Evolutionary conservation across 345 rosid genomes (phyloP).

Genomic region (Erysimum cheiranthoides): DNA sequence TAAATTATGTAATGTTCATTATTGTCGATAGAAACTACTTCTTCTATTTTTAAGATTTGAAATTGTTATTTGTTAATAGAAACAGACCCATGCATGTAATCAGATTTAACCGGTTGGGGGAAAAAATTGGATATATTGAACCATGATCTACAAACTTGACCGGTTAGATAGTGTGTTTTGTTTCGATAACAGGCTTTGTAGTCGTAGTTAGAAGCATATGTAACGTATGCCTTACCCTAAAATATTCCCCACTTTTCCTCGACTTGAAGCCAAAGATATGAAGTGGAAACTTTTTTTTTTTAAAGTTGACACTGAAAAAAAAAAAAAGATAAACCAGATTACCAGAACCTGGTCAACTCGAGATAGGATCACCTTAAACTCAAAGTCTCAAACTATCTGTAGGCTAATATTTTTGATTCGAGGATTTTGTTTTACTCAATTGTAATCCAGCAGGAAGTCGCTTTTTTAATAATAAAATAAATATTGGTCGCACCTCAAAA

Average conservation of each 20-base stretch:
- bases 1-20: no score
- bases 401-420: neutral
- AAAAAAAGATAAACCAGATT: neutral
- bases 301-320: neutral
- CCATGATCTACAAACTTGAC: neutral
- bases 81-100: neutral
- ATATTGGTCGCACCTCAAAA: slow-evolving; percentile 23
- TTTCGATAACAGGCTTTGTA: neutral
- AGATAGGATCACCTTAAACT: neutral
- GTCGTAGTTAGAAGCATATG: slow-evolving; percentile 12
- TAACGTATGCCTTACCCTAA: slow-evolving; percentile 32
- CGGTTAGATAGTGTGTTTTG: neutral
- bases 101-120: neutral
- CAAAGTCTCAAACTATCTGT: neutral
- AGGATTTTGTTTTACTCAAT: slow-evolving; percentile 1
- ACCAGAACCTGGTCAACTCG: slow-evolving; percentile 7
- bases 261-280: slow-evolving; percentile 39
- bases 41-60: no score
- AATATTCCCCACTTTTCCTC: slow-evolving; percentile 27
- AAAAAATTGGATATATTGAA: no score
- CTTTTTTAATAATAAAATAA: neutral
- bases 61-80: no score
- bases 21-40: no score
- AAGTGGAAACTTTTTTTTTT: neutral
- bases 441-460: neutral